Evolutionary conservation across 192 early-diverging fungal genomes (phyloP).

Genomic region (Backusella psychrophila): DNA sequence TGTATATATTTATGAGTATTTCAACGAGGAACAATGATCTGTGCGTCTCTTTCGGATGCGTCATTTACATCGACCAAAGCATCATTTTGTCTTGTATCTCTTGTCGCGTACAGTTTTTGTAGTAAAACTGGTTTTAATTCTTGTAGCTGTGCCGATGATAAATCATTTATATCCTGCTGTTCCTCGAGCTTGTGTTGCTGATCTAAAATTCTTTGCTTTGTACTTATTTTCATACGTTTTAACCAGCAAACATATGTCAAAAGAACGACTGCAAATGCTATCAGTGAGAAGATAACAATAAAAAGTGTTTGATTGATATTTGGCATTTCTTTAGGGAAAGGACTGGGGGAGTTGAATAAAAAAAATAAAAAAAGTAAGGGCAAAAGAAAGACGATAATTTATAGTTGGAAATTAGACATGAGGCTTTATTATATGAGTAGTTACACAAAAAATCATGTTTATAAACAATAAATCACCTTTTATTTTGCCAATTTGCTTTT

Average conservation of each 20-base stretch:
- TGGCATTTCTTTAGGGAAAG: not conserved
- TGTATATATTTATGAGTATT: not conserved
- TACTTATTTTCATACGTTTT: not conserved
- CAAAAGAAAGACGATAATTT: too few relatives aligned
- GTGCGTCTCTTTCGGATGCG: not conserved
- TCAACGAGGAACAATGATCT: not conserved
- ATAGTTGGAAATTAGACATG: not conserved
- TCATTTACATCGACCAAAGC: not conserved
- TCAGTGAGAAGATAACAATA: not conserved
- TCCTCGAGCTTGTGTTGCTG: not conserved
- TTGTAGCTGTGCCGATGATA: not conserved
- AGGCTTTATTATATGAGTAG: not conserved
- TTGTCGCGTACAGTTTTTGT: not conserved
- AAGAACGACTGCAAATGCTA: not conserved
- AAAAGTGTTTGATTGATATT: not conserved
- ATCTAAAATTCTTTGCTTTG: not conserved
- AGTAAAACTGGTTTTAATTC: not conserved
- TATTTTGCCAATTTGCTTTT: not conserved
- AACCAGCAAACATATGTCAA: not conserved
- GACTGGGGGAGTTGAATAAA: not conserved
- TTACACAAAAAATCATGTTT: not conserved
- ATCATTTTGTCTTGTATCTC: not conserved
- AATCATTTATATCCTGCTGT: not conserved
- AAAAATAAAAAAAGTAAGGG: not conserved
- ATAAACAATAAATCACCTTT: not conserved